Conservation (phyloP, 768 basidiomycete species). For the Tylopilus sp. region DNA sequence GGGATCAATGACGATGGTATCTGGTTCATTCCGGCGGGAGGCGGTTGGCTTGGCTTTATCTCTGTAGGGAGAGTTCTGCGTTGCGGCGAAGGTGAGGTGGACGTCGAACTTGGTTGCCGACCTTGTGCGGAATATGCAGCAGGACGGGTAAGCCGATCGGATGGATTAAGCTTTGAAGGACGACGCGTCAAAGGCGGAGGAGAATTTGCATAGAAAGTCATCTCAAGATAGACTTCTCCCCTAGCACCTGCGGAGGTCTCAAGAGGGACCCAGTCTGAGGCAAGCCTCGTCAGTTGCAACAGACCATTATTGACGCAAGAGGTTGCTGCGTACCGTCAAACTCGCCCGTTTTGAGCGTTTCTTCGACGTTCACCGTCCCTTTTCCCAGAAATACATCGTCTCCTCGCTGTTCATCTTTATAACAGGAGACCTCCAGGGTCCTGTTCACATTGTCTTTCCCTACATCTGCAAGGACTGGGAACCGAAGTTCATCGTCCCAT, state of each 20-base stretch:
- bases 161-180: conserved; percentile 50
- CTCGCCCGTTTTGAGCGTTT: conserved; percentile 81
- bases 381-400: conserved; percentile 76
- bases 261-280: conserved; percentile 70
- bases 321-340: conserved; percentile 72
- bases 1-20: conserved; percentile 26
- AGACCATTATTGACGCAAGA: background rate
- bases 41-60: conserved; percentile 7
- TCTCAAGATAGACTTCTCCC: conserved; percentile 88
- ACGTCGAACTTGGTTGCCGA: conserved; percentile 16
- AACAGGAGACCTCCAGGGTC: conserved; percentile 73
- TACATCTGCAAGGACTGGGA: conserved; percentile 61
- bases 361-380: conserved; percentile 69
- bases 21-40: background rate
- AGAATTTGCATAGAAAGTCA: conserved; percentile 84
- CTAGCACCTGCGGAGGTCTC: conserved; percentile 58
- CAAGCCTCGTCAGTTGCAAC: conserved; percentile 3
- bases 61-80: conserved; percentile 12
- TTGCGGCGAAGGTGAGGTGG: conserved; percentile 15
- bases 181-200: conserved; percentile 51
- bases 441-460: conserved; percentile 46
- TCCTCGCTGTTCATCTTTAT: conserved; percentile 67
- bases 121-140: conserved; percentile 20
- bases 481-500: conserved; percentile 88
- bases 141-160: conserved; percentile 51